Evolutionary conservation across 2,329 filamentous ascomycete genomes (phyloP), one percentile per base, ranked within the genome.

Genomic region (Zymoseptoria passerinii): DNA sequence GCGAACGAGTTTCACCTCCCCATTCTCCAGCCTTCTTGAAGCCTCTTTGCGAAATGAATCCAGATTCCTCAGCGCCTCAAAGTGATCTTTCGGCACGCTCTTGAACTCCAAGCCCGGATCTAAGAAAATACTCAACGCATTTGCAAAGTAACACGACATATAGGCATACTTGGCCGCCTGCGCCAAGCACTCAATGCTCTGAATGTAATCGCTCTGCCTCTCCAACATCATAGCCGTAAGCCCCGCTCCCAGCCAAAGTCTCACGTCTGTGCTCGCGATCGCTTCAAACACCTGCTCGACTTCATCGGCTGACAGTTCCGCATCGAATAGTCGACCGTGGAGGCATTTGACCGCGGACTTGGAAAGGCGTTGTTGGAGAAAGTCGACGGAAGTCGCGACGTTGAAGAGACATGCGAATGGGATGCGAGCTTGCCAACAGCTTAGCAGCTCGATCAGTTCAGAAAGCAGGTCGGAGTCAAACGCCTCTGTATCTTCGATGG

Each of bases 101-200:
- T 70, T 59, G 48, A 69, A 64, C 4, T 67, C 50, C 4, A 77
- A 52, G 10, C 65, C 63, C 1, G 76, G 57, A 13, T 75, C 74
- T 8, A 85, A 72, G 35, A 92, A 78, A 3, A 90, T 71, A 61
- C 85, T 89, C 3, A 91, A 76, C 0, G 87, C 83, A 65, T 91
- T 92, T 48, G 87, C 87, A 66, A 90, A 92, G 68, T 89, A 92
- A 70, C 91, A 88, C 58, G 86, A 89, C 89, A 95, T 92, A 69
- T 91, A 90, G 0, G 86, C 84, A 73, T 92, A 94, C 82, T 90
- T 70, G 18, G 61, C 67, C 6, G 56, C 54, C 60, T 83, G 83
- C 52, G 86, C 79, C 68, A 92, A 89, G 8, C 83, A 82, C 58
- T 89, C 85, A 16, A 90, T 83, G 63, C 88, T 89, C 50, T 88